phyloP scores from a whole-genome alignment of 164 flowering plant species.

The Protea cynaroides region DNA sequence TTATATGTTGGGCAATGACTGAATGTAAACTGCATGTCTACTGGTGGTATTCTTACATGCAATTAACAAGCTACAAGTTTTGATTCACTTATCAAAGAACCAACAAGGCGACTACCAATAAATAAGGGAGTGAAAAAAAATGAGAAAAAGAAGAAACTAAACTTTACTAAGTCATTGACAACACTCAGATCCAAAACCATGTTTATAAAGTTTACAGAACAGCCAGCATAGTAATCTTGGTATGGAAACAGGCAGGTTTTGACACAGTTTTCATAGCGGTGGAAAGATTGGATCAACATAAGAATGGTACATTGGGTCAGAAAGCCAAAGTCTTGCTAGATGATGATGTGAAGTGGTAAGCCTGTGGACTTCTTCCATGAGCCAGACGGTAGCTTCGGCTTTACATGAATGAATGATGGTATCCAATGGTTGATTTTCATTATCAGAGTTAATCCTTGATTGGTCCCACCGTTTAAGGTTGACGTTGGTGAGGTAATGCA shows the following conservation, averaged over 20 bases:
- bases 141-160: background rate
- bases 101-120: too few species aligned
- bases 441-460: conserved; percentile 41
- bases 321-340: conserved; percentile 57
- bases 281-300: conserved; percentile 64
- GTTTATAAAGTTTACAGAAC: background rate
- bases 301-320: conserved; percentile 54
- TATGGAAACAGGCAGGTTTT: background rate
- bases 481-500: conserved; percentile 83
- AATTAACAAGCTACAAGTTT: too few species aligned
- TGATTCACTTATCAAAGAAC: too few species aligned
- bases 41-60: too few species aligned
- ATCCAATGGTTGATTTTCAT: conserved; percentile 54
- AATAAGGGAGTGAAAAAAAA: background rate
- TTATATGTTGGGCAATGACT: too few species aligned
- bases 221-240: background rate
- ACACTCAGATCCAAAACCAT: background rate
- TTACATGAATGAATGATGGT: conserved; percentile 60
- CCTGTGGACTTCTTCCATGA: conserved; percentile 77
- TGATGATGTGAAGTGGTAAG: conserved; percentile 48
- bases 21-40: too few species aligned
- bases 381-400: conserved; percentile 88
- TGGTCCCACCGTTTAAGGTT: conserved; percentile 69
- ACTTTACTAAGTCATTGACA: background rate
- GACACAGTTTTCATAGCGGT: conserved; percentile 9